Conservation (phyloP, 345 rosid species). For the Camelina sativa region DNA sequence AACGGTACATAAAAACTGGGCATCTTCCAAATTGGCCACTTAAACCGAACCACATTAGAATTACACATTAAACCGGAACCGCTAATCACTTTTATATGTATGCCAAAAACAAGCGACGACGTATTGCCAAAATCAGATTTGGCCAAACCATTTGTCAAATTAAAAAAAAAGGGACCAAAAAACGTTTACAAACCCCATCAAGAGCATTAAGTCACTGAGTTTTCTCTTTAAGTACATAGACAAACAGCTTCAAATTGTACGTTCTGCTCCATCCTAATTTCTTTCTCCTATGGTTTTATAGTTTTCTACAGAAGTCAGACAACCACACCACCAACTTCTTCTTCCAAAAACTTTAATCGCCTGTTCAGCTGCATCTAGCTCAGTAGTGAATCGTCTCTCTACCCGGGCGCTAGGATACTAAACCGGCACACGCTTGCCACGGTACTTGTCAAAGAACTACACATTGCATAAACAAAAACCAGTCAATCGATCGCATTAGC, state of each 20-base stretch:
- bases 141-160: background rate
- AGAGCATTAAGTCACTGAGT: conserved; percentile 23
- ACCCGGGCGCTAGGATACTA: conserved; percentile 10
- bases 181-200: conserved; percentile 33
- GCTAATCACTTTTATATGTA: background rate
- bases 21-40: background rate
- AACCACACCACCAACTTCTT: conserved; percentile 32
- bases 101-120: conserved; percentile 3
- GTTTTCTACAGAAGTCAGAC: conserved; percentile 31
- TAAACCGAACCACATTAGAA: background rate
- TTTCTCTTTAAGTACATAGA: conserved; percentile 21
- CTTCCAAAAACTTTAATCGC: conserved; percentile 23
- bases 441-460: conserved; percentile 50
- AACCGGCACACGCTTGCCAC: conserved; percentile 48
- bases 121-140: background rate
- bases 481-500: background rate
- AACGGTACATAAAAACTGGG: background rate
- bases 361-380: conserved; percentile 22
- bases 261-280: conserved; percentile 30
- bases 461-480: conserved; percentile 14
- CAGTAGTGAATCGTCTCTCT: conserved; percentile 29
- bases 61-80: background rate
- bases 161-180: background rate
- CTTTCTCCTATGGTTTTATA: conserved; percentile 29
- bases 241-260: conserved; percentile 35